Conservation (phyloP, 768 basidiomycete species). For the Cyclocybe cylindracea region DNA sequence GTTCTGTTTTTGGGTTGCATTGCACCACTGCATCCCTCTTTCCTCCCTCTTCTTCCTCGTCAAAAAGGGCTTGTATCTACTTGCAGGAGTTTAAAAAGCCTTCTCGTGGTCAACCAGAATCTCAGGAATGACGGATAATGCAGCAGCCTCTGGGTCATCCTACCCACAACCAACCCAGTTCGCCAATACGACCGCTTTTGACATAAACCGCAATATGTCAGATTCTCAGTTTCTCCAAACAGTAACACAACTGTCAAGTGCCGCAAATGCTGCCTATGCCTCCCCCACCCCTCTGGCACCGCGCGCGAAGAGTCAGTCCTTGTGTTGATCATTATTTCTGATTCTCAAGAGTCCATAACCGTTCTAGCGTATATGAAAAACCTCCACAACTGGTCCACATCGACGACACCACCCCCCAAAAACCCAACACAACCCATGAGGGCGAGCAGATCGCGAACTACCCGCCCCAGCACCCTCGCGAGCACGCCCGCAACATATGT, state of each 20-base stretch:
- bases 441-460: constrained; percentile 39
- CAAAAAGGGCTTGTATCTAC: not conserved
- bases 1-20: constrained; percentile 8
- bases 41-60: constrained; percentile 1
- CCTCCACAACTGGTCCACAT: constrained; percentile 66
- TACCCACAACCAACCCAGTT: constrained; percentile 17
- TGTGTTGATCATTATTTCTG: constrained; percentile 1
- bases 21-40: constrained; percentile 3
- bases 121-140: constrained; percentile 28
- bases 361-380: constrained; percentile 58
- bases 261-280: constrained; percentile 39
- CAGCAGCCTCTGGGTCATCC: constrained; percentile 16
- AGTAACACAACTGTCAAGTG: constrained; percentile 50
- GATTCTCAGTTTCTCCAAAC: constrained; percentile 67
- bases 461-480: constrained; percentile 45
- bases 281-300: constrained; percentile 39
- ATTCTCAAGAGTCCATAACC: constrained; percentile 3
- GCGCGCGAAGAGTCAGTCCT: constrained; percentile 34
- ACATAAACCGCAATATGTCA: constrained; percentile 46
- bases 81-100: not conserved
- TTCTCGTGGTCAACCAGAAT: not conserved
- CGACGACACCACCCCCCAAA: constrained; percentile 55
- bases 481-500: constrained; percentile 26
- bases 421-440: constrained; percentile 38
- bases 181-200: constrained; percentile 27